Evolutionary conservation across 2,329 filamentous ascomycete species (phyloP), one percentile per base, ranked within the genome.

Genomic region (Aspergillus aculeatinus): DNA sequence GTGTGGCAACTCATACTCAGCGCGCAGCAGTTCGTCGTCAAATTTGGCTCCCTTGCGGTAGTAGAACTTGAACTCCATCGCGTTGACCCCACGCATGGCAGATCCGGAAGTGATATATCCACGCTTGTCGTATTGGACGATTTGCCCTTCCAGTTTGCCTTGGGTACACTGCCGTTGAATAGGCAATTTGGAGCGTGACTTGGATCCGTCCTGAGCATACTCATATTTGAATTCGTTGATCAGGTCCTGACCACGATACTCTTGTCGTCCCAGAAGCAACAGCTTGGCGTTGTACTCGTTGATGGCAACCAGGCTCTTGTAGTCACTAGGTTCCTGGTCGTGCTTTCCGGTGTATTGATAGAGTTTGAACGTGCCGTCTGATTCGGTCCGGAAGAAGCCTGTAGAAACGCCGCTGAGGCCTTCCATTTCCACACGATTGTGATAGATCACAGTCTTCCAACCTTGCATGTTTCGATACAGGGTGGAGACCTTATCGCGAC

Each of bases 21-120:
- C 83, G 52, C 82, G 77, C 1, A 85, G 74, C 19, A 85, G 75
- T 60, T 84, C 82, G 67, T 83, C 82, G 35, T 80, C 80, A 60
- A 81, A 83, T 50, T 77, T 79, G 16, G 81, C 78, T 57, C 81
- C 80, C 65, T 83, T 82, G 29, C 82, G 79, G 68, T 85, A 84
- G 59, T 79, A 77, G 58, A 81, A 82, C 60, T 80, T 80, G 76
- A 84, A 85, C 10, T 79, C 75, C 9, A 83, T 74, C 14, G 82
- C 65, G 60, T 82, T 83, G 2, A 76, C 77, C 56, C 82, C 78
- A 57, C 77, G 79, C 59, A 83, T 75, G 62, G 81, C 83, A 3
- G 81, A 83, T 5, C 83, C 83, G 7, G 77, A 79, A 47, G 80
- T 75, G 48, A 84, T 76, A 52, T 82, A 80, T 12, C 83, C 83